Evolutionary conservation across 495 filamentous ascomycete genomes (phyloP).

Genomic region (Aspergillus asperescens): DNA sequence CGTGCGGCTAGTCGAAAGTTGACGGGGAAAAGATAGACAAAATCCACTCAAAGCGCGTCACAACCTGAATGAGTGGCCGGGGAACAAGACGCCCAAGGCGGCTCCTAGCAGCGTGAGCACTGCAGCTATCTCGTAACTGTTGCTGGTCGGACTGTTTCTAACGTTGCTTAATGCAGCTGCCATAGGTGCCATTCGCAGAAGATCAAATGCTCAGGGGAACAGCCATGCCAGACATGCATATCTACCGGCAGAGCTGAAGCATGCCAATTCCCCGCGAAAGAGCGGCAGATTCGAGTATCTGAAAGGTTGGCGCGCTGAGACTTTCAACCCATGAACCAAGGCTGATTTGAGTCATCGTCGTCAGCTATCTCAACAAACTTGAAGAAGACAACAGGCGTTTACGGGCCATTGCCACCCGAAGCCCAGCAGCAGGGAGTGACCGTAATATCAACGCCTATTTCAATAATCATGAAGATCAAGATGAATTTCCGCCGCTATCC

Average conservation of each 20-base stretch:
- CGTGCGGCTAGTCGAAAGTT: background rate
- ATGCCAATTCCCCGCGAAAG: slow-evolving; percentile 18
- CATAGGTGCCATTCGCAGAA: slow-evolving; percentile 20
- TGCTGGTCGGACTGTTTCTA: background rate
- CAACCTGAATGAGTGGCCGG: background rate
- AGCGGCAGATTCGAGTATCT: slow-evolving; percentile 15
- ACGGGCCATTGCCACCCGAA: background rate
- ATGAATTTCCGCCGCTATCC: slow-evolving; percentile 6
- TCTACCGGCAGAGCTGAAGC: slow-evolving; percentile 6
- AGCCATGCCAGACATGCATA: slow-evolving; percentile 15
- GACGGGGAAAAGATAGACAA: background rate
- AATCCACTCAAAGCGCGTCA: background rate
- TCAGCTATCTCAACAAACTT: slow-evolving; percentile 11
- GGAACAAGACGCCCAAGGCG: slow-evolving; percentile 3
- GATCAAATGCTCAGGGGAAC: slow-evolving; percentile 20
- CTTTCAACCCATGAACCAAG: background rate
- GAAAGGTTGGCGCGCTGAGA: slow-evolving; percentile 13
- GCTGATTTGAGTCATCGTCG: background rate
- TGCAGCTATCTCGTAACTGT: too few relatives aligned
- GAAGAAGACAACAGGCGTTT: slow-evolving; percentile 8
- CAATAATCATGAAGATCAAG: slow-evolving; percentile 4
- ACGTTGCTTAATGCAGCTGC: slow-evolving; percentile 12
- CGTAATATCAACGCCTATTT: background rate
- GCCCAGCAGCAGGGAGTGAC: slow-evolving; percentile 6
- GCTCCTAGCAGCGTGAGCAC: slow-evolving; percentile 12